Evolutionary conservation across 352 stramenopile genomes (phyloP).

Genomic region (Phytophthora boehmeriae): DNA sequence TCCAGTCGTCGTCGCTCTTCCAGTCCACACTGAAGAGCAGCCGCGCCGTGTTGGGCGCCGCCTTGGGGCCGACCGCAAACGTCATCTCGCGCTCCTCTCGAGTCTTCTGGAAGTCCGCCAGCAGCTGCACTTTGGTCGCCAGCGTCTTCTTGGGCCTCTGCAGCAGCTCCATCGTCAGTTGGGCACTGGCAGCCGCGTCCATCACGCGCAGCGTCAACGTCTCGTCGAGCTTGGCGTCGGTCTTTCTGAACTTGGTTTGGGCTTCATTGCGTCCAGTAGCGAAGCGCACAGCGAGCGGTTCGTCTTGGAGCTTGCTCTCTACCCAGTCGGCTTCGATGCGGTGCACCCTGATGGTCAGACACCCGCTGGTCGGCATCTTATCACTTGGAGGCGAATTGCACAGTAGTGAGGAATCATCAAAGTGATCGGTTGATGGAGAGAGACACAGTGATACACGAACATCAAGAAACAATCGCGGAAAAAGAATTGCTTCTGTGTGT

Average conservation of each 20-base stretch:
- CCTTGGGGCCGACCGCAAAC: constrained; percentile 46
- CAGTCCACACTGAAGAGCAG: constrained; percentile 38
- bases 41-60: constrained; percentile 24
- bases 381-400: background rate
- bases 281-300: constrained; percentile 35
- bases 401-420: too few relatives aligned
- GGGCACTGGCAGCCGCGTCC: constrained; percentile 19
- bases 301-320: constrained; percentile 15
- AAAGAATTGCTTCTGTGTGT: too few relatives aligned
- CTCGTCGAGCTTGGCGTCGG: constrained; percentile 39
- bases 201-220: constrained; percentile 45
- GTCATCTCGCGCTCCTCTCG: constrained; percentile 38
- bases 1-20: constrained; percentile 34
- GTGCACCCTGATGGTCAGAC: constrained; percentile 42
- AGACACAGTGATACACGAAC: background rate
- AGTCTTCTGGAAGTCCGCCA: constrained; percentile 38
- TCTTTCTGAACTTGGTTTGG: constrained; percentile 34
- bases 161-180: constrained; percentile 56
- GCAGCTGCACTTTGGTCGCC: constrained; percentile 37
- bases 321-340: constrained; percentile 34
- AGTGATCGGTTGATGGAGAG: too few relatives aligned
- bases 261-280: constrained; percentile 23
- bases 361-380: constrained; percentile 42
- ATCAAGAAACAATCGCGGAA: too few relatives aligned
- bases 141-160: constrained; percentile 47